Conservation (phyloP, 306 rosid species). For the Coriaria nepalensis region DNA sequence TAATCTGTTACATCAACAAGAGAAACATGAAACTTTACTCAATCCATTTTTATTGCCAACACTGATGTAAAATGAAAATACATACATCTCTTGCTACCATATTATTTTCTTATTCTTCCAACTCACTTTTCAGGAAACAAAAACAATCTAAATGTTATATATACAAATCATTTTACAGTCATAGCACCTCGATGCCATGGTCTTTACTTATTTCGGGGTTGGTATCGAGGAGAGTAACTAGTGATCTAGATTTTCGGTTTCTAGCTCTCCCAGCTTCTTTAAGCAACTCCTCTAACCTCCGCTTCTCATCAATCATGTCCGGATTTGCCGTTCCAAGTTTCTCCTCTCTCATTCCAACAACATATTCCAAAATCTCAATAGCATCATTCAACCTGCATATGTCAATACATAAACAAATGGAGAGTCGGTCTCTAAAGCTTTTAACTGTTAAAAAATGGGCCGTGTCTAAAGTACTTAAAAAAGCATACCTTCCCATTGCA, state of each 20-base stretch:
- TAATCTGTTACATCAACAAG: conserved; percentile 35
- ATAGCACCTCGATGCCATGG: conserved; percentile 33
- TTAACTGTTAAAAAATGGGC: conserved; percentile 1
- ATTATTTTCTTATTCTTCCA: too few species aligned
- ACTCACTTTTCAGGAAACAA: conserved; percentile 18
- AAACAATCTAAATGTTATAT: conserved; percentile 21
- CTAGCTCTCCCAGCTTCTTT: conserved; percentile 65
- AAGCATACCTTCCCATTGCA: conserved; percentile 87
- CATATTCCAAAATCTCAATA: conserved; percentile 57
- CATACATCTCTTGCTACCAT: too few species aligned
- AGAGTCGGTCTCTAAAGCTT: not conserved
- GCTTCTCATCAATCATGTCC: conserved; percentile 67
- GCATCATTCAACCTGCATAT: conserved; percentile 59
- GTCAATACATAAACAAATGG: not conserved
- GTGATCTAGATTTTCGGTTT: conserved; percentile 41
- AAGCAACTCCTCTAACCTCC: conserved; percentile 57
- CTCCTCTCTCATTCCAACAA: conserved; percentile 86
- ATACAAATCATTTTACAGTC: conserved; percentile 17
- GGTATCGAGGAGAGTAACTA: conserved; percentile 60
- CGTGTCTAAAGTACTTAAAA: not conserved
- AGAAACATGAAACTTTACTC: conserved; percentile 26
- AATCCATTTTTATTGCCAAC: not conserved
- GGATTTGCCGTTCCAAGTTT: conserved; percentile 77
- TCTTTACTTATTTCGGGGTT: conserved; percentile 19
- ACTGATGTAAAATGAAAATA: too few species aligned